Conservation (phyloP, 306 rosid species). For the Cicer judaicum region DNA sequence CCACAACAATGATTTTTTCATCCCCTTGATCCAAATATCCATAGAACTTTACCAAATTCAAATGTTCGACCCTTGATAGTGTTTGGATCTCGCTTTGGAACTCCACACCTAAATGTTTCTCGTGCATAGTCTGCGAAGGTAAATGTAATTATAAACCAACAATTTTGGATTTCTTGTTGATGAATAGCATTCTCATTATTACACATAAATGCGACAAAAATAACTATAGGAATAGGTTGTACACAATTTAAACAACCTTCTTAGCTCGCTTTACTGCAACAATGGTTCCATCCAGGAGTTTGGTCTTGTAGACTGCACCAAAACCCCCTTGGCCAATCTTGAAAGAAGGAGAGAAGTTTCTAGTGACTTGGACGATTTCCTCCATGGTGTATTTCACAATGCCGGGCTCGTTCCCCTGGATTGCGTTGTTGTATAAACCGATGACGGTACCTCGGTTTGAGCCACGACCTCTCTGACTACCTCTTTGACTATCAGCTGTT, state of each 20-base stretch:
- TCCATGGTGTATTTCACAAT: conserved; percentile 67
- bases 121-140: conserved; percentile 66
- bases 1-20: conserved; percentile 83
- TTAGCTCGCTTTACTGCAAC: conserved; percentile 95
- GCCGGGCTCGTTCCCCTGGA: conserved; percentile 61
- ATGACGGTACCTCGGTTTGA: conserved; percentile 51
- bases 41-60: conserved; percentile 79
- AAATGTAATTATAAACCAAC: conserved; percentile 36
- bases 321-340: conserved; percentile 99
- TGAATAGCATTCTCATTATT: conserved; percentile 23
- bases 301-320: conserved; percentile 86
- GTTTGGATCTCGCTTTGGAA: conserved; percentile 90
- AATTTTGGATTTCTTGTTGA: neutral
- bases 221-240: neutral
- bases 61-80: conserved; percentile 82
- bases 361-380: conserved; percentile 73
- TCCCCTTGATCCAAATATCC: conserved; percentile 79
- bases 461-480: conserved; percentile 55
- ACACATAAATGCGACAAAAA: conserved; percentile 31
- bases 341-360: conserved; percentile 76
- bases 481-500: conserved; percentile 52
- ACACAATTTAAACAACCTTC: conserved; percentile 62
- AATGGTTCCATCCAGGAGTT: conserved; percentile 66
- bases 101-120: conserved; percentile 79
- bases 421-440: conserved; percentile 47